Evolutionary conservation across 768 basidiomycete species (phyloP).

Genomic region (Trametes meyenii): DNA sequence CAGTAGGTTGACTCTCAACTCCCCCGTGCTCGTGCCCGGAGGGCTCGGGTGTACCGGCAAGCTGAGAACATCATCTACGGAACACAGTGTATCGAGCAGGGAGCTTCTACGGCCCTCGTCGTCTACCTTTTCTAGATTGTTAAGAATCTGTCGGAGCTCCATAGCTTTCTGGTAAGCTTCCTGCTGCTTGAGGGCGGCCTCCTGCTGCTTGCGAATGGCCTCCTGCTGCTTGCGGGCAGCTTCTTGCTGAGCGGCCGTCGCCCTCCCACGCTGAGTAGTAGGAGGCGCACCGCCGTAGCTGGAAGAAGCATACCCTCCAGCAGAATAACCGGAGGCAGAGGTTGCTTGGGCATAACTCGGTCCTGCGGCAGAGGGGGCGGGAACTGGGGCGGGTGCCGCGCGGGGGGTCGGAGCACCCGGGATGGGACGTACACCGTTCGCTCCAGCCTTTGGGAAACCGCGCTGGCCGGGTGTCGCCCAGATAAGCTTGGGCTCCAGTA

Average conservation of each 20-base stretch:
- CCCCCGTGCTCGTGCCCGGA: slow-evolving; percentile 66
- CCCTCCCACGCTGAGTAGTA: slow-evolving; percentile 5
- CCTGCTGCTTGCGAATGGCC: slow-evolving; percentile 48
- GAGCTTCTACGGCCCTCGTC: slow-evolving; percentile 74
- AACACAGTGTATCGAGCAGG: slow-evolving; percentile 69
- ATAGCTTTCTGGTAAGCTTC: slow-evolving; percentile 61
- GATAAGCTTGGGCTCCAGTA: slow-evolving; percentile 64
- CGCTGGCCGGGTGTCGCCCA: slow-evolving; percentile 77
- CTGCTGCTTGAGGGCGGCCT: slow-evolving; percentile 48
- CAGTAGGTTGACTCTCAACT: slow-evolving; percentile 71
- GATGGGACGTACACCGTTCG: slow-evolving; percentile 17
- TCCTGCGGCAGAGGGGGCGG: slow-evolving; percentile 2
- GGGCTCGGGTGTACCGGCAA: slow-evolving; percentile 74
- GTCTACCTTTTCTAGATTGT: slow-evolving; percentile 72
- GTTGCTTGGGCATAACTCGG: slow-evolving; percentile 2
- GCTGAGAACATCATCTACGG: slow-evolving; percentile 68
- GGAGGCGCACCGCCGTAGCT: slow-evolving; percentile 2
- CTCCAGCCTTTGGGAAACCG: slow-evolving; percentile 47
- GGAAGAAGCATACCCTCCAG: background rate
- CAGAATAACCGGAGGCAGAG: background rate
- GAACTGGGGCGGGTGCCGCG: background rate
- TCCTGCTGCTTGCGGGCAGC: slow-evolving; percentile 44
- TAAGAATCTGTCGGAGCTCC: slow-evolving; percentile 68
- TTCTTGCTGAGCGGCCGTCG: slow-evolving; percentile 37
- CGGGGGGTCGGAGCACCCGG: slow-evolving; percentile 23